Conservation (phyloP, 768 basidiomycete species). For the Trametes cubensis region DNA sequence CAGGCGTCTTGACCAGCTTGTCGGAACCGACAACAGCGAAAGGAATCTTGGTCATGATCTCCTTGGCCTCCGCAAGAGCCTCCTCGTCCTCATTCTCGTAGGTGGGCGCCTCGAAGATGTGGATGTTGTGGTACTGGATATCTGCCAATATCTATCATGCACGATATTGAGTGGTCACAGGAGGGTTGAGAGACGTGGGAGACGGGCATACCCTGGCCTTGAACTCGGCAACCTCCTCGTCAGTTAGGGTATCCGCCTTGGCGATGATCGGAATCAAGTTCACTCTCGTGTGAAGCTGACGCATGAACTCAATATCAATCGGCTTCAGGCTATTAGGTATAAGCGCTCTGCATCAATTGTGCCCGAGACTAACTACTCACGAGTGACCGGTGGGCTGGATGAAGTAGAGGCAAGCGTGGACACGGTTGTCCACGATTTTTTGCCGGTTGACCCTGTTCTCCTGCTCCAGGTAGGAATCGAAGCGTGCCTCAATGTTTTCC, state of each 20-base stretch:
- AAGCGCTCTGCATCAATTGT: constrained; percentile 9
- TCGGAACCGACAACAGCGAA: constrained; percentile 98
- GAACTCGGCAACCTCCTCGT: constrained; percentile 91
- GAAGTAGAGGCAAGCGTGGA: constrained; percentile 99
- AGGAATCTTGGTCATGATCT: constrained; percentile 97
- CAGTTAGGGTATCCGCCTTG: constrained; percentile 96
- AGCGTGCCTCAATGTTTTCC: constrained; percentile 97
- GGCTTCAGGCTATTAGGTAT: constrained; percentile 77
- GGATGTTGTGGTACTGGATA: constrained; percentile 93
- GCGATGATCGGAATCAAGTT: constrained; percentile 99
- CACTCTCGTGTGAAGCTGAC: constrained; percentile 93
- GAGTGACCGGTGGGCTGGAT: constrained; percentile 98
- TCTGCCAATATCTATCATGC: constrained; percentile 78
- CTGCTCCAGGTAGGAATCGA: constrained; percentile 96
- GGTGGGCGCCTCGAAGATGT: constrained; percentile 96
- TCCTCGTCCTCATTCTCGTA: constrained; percentile 99
- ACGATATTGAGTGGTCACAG: background rate
- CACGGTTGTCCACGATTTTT: constrained; percentile 94
- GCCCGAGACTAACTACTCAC: constrained; percentile 50
- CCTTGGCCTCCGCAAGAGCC: constrained; percentile 95
- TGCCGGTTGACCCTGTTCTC: constrained; percentile 97
- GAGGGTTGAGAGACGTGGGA: constrained; percentile 14
- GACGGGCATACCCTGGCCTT: constrained; percentile 75
- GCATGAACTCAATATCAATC: constrained; percentile 99
- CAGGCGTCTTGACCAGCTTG: constrained; percentile 74